phyloP scores from a whole-genome alignment of 139 green algal species.

The Nannochloris sp. region DNA sequence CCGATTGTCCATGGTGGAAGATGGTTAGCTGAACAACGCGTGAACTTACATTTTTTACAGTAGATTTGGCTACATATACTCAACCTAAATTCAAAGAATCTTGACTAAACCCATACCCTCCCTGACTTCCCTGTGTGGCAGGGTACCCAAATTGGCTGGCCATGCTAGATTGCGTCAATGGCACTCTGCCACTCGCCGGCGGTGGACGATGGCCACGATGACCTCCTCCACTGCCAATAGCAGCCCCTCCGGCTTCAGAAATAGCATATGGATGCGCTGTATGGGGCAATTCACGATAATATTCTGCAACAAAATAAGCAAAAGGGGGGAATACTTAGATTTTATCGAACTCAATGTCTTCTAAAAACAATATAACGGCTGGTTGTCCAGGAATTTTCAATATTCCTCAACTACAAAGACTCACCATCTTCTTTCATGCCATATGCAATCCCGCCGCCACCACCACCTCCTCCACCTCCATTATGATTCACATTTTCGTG shows the following conservation, averaged over 20 bases:
- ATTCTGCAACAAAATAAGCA: neutral
- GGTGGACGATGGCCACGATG: no score
- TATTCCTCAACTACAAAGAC: neutral
- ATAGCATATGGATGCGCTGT: neutral
- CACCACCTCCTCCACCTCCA: neutral
- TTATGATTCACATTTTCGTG: conserved; percentile 3
- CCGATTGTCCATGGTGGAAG: no score
- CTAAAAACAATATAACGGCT: no score
- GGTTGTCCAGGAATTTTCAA: no score
- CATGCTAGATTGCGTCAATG: neutral
- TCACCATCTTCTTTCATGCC: neutral
- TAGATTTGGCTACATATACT: no score
- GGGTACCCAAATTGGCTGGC: neutral
- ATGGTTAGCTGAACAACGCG: no score
- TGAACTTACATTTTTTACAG: no score
- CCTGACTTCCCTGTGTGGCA: neutral
- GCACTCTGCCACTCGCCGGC: neutral
- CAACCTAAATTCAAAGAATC: no score
- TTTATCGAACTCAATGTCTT: no score
- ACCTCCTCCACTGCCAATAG: neutral
- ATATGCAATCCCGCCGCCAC: no score
- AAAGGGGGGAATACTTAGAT: neutral
- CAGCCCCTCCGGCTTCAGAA: neutral
- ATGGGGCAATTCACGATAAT: neutral
- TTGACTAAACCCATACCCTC: neutral